Evolutionary conservation across 345 rosid species (phyloP).

Genomic region (Populus alba): DNA sequence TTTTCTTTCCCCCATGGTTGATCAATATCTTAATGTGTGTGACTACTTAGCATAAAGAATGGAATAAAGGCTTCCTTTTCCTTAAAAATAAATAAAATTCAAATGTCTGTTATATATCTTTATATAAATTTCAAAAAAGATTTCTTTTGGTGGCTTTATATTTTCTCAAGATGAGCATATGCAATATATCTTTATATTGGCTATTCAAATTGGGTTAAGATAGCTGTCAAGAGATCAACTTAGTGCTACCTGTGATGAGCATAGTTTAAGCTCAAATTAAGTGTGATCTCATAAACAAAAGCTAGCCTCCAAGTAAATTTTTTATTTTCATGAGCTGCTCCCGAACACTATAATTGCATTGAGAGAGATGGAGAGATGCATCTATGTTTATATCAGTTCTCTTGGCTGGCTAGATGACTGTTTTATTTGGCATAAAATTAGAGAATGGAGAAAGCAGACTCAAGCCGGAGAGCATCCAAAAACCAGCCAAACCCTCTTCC

Average conservation of each 20-base stretch:
- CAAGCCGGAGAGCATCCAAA: slow-evolving; percentile 89
- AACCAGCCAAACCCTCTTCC: slow-evolving; percentile 80
- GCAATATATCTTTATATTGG: not conserved
- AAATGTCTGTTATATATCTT: not conserved
- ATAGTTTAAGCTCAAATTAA: not conserved
- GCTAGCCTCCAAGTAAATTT: not conserved
- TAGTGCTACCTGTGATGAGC: not conserved
- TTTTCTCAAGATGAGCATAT: not conserved
- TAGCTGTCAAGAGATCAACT: not conserved
- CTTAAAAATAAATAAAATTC: not conserved
- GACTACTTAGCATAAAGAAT: not conserved
- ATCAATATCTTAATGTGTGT: not conserved
- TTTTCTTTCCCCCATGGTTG: not conserved
- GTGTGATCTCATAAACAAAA: not conserved
- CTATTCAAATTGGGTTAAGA: not conserved
- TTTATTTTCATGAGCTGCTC: not conserved
- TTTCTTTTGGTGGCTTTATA: not conserved
- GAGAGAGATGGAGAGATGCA: not conserved
- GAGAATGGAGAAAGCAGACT: slow-evolving; percentile 98
- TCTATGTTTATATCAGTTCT: not conserved
- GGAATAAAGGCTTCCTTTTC: not conserved
- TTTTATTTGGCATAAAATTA: slow-evolving; percentile 24
- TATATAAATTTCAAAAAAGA: not conserved
- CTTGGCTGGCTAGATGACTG: slow-evolving; percentile 11
- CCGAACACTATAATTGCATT: too few relatives aligned